These are phyloP conservation scores for Fusarium coffeatum DNA, from an alignment of 2,329 filamentous ascomycete species.

Conservation along the genomic window DNA sequence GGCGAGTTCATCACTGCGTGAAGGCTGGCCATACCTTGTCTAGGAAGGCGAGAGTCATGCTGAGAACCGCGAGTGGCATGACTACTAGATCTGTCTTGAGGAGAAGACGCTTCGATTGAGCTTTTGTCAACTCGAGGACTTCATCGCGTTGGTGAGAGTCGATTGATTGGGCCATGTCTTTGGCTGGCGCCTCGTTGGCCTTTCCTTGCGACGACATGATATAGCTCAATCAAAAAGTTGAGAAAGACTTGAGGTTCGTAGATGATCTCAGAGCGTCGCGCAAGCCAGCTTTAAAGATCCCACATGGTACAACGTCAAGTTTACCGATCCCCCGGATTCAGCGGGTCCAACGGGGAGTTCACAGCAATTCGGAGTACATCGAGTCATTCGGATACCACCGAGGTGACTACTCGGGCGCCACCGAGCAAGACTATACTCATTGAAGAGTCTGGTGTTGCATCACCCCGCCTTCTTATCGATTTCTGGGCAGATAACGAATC, in stretches of 20 bases:
- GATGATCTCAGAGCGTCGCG: background rate
- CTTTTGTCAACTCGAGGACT: background rate
- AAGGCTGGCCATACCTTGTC: conserved; percentile 5
- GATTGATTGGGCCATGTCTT: background rate
- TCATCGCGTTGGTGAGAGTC: background rate
- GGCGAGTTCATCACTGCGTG: accelerated
- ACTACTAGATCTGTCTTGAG: conserved; percentile 26
- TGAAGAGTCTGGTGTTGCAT: background rate
- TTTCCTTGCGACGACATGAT: background rate
- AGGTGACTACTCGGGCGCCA: background rate
- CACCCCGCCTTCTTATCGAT: background rate
- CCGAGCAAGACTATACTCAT: background rate
- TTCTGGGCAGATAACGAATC: background rate
- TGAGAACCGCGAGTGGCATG: conserved; percentile 13
- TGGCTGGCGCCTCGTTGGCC: background rate
- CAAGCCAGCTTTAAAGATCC: background rate
- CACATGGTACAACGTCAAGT: background rate
- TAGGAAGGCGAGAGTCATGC: background rate
- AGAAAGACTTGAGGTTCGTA: too few relatives aligned
- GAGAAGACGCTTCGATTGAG: background rate
- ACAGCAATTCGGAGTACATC: conserved; percentile 9
- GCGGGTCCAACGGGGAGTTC: conserved; percentile 24
- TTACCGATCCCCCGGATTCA: conserved; percentile 1
- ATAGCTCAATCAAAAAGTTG: too few relatives aligned
- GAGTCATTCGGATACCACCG: conserved; percentile 1